Conservation (phyloP, 1,139 yeast genomes). For the Sugiyamaella japonica region DNA sequence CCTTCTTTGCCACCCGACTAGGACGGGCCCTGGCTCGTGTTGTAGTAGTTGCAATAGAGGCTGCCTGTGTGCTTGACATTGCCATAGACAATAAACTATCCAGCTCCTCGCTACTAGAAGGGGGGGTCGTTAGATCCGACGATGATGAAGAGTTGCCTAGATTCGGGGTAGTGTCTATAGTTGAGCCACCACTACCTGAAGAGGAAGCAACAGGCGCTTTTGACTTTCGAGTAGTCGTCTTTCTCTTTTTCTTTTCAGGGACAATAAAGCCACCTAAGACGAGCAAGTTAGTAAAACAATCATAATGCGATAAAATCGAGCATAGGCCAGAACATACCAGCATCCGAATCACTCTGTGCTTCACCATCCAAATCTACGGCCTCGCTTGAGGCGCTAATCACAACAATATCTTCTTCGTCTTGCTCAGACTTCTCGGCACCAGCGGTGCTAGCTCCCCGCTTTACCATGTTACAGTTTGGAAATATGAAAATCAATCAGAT, state of each 20-base stretch:
- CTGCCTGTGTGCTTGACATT: slow-evolving; percentile 23
- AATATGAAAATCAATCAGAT: too few species aligned
- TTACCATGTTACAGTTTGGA: not conserved
- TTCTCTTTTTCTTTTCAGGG: slow-evolving; percentile 14
- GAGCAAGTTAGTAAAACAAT: not conserved
- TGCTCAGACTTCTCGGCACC: not conserved
- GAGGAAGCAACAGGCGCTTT: not conserved
- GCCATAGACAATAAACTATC: slow-evolving; percentile 15
- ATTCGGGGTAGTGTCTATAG: slow-evolving; percentile 9
- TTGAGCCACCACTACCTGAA: not conserved
- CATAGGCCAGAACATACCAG: slow-evolving; percentile 3
- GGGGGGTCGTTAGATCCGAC: slow-evolving; percentile 20
- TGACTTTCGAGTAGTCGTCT: not conserved
- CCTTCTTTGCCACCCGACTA: not conserved
- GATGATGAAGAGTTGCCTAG: not conserved
- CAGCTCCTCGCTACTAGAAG: slow-evolving; percentile 19
- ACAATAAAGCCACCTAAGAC: slow-evolving; percentile 9
- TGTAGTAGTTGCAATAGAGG: slow-evolving; percentile 1
- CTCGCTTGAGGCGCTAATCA: not conserved
- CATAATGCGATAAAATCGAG: not conserved
- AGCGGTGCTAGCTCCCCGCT: not conserved
- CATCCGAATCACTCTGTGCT: slow-evolving; percentile 5
- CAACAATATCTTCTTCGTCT: not conserved
- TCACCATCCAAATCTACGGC: not conserved
- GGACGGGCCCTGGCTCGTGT: slow-evolving; percentile 12